Evolutionary conservation across 2,329 filamentous ascomycete species (phyloP), one percentile per base, ranked within the genome.

Genomic region (Colletotrichum navitas): DNA sequence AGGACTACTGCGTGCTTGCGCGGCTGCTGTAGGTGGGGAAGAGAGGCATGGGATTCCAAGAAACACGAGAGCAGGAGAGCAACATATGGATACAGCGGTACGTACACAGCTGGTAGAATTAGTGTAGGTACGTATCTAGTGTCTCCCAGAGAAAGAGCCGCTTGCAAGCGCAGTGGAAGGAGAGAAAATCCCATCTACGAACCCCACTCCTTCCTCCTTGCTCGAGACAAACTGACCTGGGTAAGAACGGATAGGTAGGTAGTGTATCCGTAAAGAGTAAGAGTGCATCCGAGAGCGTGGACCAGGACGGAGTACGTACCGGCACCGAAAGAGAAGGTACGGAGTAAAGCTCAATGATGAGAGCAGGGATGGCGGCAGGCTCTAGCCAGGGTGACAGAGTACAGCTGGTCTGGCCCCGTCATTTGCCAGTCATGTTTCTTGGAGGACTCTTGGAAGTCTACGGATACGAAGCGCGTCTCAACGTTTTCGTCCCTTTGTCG

Each of bases 101-200:
- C 43, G 43, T 47, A 47, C 18, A 14, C 18, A 21, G 1, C 3
- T 45, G 8, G 41, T 6, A 1, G 41, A 21, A 2, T 0, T 2
- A 1, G 18, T 4, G 0, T 18, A 7, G 16, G 4, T 18, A 18
- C 5, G 5, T 43, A 43, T 5, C 41, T 41, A 41, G 39, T 16
- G 12, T 41, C 32, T 34, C 32, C 32, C 32, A 43, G 24, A 24
- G 43, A 61, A 49, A 71, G 64, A 68, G 68, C 64, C 68, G 68
- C 65, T 1, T 11, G 10, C 64, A 68, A 63, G 60, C 41, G 12
- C 18, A 29, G n/a, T 6, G 43, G 41, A 36, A 61, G 32, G 26
- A 56, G 52, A 24, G 11, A 24, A 36, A 34, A 24, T 5, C 52
- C 32, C 59, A 39, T 51, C 43, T n/a, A 51, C 14, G 26, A 52